Percentiles rank a stretch among this genome's conserved stretches.
These are phyloP conservation scores for Aspergillus sp. DNA, from an alignment of 2,329 filamentous ascomycete genomes.

Conservation along the genomic window DNA sequence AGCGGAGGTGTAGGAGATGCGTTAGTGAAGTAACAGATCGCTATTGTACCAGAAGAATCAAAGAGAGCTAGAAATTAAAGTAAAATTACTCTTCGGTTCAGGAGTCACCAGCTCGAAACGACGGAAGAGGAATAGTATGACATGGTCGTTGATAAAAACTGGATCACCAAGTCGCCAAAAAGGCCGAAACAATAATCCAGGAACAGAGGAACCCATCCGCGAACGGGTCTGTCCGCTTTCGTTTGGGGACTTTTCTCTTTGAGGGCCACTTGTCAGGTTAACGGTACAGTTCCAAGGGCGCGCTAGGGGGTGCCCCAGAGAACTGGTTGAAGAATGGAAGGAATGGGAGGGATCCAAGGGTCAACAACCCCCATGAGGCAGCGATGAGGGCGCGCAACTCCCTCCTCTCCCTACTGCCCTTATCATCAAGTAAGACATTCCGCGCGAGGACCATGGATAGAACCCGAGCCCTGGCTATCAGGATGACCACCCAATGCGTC, in stretches of 20 bases:
- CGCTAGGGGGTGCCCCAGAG: slow-evolving; percentile 4
- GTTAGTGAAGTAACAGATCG: background rate
- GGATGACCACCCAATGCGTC: background rate
- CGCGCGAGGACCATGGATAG: background rate
- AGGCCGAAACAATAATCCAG: background rate
- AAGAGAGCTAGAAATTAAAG: slow-evolving; percentile 4
- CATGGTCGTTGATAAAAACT: background rate
- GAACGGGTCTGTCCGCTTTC: slow-evolving; percentile 11
- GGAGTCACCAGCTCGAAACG: background rate
- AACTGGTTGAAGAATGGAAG: background rate
- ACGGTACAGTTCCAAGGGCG: background rate
- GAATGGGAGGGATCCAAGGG: background rate
- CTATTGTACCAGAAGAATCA: background rate
- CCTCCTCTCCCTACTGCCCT: background rate
- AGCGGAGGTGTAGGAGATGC: slow-evolving; percentile 1
- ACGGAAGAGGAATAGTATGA: slow-evolving; percentile 13
- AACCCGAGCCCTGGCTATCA: background rate
- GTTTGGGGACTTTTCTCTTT: background rate
- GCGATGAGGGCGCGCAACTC: background rate
- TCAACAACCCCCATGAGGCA: background rate
- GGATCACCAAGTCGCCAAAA: background rate
- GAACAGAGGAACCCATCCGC: slow-evolving; percentile 3
- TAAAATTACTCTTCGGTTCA: slow-evolving; percentile 3
- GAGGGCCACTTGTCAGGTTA: slow-evolving; percentile 1
- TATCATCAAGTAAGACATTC: background rate